These are phyloP conservation scores for Calycina herbarum DNA, from an alignment of 2,329 filamentous ascomycete species.

Conservation along the genomic window DNA sequence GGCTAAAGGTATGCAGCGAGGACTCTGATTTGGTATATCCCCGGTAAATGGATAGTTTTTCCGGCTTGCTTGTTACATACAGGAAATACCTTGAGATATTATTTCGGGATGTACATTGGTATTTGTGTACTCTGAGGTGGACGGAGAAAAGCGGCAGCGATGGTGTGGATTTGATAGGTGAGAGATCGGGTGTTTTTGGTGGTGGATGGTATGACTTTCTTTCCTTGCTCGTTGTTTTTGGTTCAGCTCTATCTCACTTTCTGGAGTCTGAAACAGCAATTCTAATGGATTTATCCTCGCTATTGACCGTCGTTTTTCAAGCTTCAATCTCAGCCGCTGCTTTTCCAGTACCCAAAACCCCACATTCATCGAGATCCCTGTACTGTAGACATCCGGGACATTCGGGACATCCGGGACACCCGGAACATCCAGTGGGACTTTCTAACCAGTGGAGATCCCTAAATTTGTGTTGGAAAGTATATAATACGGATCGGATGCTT, in stretches of 20 bases:
- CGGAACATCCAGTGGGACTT: neutral
- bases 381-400: neutral
- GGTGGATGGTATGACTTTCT: no score
- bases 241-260: neutral
- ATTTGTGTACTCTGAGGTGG: no score
- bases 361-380: neutral
- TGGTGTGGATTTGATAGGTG: no score
- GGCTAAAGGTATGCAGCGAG: neutral
- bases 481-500: neutral
- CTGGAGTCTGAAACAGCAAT: neutral
- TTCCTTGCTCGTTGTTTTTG: no score
- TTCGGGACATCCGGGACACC: neutral
- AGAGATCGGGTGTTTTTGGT: no score
- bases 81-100: neutral
- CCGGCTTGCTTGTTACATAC: neutral
- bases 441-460: neutral
- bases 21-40: neutral
- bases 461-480: neutral
- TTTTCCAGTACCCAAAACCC: neutral
- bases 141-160: no score
- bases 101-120: neutral
- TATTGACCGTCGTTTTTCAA: neutral
- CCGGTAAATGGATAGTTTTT: neutral
- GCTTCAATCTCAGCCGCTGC: neutral
- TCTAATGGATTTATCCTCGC: no score